A percentile compares a stretch with the other conserved stretches of the same genome.
Conservation (phyloP, 257 asterid genomes). For the Verbascum thapsus region DNA sequence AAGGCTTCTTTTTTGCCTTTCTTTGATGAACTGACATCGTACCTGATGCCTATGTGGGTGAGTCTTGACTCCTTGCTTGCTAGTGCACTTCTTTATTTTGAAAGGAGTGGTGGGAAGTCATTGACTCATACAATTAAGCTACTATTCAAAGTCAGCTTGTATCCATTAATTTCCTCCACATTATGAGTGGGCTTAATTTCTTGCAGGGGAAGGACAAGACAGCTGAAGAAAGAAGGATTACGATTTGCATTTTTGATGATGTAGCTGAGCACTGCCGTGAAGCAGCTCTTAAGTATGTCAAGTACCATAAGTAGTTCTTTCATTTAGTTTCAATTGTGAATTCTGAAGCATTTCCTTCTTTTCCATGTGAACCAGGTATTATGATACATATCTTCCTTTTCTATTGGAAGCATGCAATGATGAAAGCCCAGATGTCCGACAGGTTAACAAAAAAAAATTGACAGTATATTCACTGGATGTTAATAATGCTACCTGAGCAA, state of each 20-base stretch:
- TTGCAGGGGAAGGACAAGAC: constrained; percentile 72
- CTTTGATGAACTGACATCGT: constrained; percentile 65
- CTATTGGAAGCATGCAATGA: constrained; percentile 79
- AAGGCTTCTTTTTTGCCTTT: constrained; percentile 70
- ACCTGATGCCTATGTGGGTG: constrained; percentile 79
- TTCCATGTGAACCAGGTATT: constrained; percentile 47
- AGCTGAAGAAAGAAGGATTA: constrained; percentile 74
- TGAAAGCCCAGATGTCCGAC: constrained; percentile 66
- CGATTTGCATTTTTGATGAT: constrained; percentile 77
- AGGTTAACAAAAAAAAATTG: constrained; percentile 41
- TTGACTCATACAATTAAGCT: neutral
- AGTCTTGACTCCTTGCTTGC: constrained; percentile 30
- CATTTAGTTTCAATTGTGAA: neutral
- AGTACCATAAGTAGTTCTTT: neutral
- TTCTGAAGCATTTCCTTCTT: constrained; percentile 6
- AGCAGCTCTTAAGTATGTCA: constrained; percentile 57
- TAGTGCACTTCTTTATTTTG: neutral
- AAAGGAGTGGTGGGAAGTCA: neutral
- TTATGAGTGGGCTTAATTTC: constrained; percentile 9
- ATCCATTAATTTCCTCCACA: neutral
- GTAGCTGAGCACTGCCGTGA: constrained; percentile 75
- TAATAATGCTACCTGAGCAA: constrained; percentile 18
- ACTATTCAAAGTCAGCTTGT: neutral
- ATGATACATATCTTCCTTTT: constrained; percentile 66
- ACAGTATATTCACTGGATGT: constrained; percentile 11